Conservation (phyloP, 1,284 basidiomycete genomes). For the Leucoagaricus sp. region DNA sequence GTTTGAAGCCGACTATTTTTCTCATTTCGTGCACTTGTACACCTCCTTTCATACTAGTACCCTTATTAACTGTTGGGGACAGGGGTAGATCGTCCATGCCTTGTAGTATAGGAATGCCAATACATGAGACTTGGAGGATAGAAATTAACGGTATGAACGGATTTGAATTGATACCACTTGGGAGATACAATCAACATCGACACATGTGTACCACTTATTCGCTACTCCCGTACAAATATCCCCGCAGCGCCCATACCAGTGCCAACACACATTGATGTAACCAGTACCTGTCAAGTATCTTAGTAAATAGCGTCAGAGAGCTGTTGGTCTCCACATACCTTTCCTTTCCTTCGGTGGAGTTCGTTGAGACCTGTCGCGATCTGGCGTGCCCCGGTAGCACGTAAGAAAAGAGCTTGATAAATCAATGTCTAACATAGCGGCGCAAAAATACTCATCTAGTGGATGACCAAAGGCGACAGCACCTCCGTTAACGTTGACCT, state of each 20-base stretch:
- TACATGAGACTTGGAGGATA: slow-evolving; percentile 12
- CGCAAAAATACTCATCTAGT: slow-evolving; percentile 63
- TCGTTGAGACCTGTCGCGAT: slow-evolving; percentile 88
- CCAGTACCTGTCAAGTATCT: slow-evolving; percentile 53
- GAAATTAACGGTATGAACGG: too few species aligned
- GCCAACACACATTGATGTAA: slow-evolving; percentile 87
- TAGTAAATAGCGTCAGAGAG: neutral
- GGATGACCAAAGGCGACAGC: slow-evolving; percentile 89
- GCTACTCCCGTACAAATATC: slow-evolving; percentile 60
- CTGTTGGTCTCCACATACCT: slow-evolving; percentile 48
- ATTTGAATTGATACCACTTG: too few species aligned
- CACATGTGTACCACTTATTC: neutral
- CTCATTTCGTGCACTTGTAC: slow-evolving; percentile 1
- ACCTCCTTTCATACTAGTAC: slow-evolving; percentile 10
- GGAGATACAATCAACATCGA: neutral
- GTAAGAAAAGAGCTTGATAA: slow-evolving; percentile 33
- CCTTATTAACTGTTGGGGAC: slow-evolving; percentile 9
- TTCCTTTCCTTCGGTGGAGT: slow-evolving; percentile 73
- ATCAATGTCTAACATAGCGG: slow-evolving; percentile 6
- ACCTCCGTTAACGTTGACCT: slow-evolving; percentile 90
- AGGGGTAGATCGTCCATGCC: slow-evolving; percentile 11
- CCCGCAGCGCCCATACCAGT: slow-evolving; percentile 91
- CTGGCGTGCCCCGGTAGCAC: slow-evolving; percentile 87
- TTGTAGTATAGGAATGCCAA: slow-evolving; percentile 9
- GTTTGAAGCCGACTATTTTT: neutral